Percentiles rank a stretch among this genome's conserved stretches.
These are phyloP conservation scores for Anthostomella pinea DNA, from an alignment of 2,329 filamentous ascomycete genomes.

Conservation along the genomic window DNA sequence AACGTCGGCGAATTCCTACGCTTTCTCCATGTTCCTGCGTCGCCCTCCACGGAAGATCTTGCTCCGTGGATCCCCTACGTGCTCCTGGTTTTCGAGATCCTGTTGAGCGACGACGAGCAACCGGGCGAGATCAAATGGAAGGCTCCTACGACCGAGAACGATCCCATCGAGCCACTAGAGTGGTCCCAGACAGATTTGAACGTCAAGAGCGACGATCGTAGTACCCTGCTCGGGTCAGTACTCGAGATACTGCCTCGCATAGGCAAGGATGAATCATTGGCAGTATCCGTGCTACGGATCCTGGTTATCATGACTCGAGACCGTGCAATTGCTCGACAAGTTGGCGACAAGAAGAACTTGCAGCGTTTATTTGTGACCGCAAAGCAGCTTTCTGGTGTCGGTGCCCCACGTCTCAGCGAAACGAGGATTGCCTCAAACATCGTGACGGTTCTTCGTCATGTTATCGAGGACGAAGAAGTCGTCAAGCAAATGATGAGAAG, in stretches of 20 bases:
- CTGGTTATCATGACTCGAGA: constrained; percentile 84
- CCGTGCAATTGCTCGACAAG: constrained; percentile 67
- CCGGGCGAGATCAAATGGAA: constrained; percentile 73
- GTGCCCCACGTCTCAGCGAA: constrained; percentile 67
- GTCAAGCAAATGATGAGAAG: constrained; percentile 88
- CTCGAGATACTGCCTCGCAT: constrained; percentile 81
- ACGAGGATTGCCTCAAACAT: constrained; percentile 58
- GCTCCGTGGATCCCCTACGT: constrained; percentile 92
- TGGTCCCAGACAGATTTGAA: constrained; percentile 59
- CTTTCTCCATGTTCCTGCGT: constrained; percentile 71
- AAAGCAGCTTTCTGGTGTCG: constrained; percentile 80
- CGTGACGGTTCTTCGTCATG: constrained; percentile 84
- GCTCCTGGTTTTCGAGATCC: constrained; percentile 82
- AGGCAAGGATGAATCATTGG: constrained; percentile 81
- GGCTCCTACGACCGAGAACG: constrained; percentile 47
- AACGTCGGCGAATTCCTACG: constrained; percentile 72
- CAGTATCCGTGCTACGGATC: constrained; percentile 77
- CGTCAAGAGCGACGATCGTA: constrained; percentile 63
- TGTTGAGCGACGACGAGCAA: constrained; percentile 86
- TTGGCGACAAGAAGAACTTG: constrained; percentile 86
- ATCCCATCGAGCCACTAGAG: constrained; percentile 51
- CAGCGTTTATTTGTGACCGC: constrained; percentile 92
- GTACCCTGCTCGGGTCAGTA: constrained; percentile 71
- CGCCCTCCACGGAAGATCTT: constrained; percentile 70
- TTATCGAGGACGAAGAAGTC: constrained; percentile 90